phyloP scores from a whole-genome alignment of 75 land plant genomes.

The Picea glauca region DNA sequence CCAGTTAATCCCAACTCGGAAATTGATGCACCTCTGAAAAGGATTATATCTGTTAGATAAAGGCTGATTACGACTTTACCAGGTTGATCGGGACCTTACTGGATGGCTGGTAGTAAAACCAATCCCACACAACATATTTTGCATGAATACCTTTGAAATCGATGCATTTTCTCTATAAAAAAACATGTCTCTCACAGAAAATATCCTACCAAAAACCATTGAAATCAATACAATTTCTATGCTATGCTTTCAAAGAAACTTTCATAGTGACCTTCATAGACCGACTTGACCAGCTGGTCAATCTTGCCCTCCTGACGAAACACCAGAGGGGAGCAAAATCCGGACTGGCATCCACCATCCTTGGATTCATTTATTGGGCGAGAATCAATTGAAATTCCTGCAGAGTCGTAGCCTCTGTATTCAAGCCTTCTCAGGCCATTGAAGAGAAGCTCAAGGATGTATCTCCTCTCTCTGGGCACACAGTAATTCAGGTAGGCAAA shows the following conservation, averaged over 20 bases:
- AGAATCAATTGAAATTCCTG: slow-evolving; percentile 89
- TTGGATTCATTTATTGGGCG: slow-evolving; percentile 3
- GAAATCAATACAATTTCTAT: no score
- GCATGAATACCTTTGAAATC: background rate
- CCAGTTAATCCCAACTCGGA: no score
- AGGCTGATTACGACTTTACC: no score
- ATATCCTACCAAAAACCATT: no score
- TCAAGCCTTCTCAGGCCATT: slow-evolving; percentile 91
- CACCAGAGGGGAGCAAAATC: slow-evolving; percentile 58
- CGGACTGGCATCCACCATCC: background rate
- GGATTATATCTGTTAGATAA: no score
- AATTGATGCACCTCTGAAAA: no score
- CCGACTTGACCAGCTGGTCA: slow-evolving; percentile 87
- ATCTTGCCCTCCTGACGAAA: slow-evolving; percentile 96
- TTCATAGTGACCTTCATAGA: slow-evolving; percentile 52
- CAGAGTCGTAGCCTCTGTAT: slow-evolving; percentile 96
- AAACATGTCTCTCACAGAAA: no score
- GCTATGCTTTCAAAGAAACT: no score
- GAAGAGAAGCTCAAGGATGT: slow-evolving; percentile 82
- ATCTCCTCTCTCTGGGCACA: slow-evolving; percentile 66
- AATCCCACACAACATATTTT: background rate
- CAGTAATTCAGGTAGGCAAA: slow-evolving; percentile 89
- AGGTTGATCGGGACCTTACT: no score
- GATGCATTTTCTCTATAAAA: background rate
- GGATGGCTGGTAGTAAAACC: no score